Base-by-base conservation (phyloP, 495 filamentous ascomycete species). In the Sabuloglossum arenarium region DNA sequence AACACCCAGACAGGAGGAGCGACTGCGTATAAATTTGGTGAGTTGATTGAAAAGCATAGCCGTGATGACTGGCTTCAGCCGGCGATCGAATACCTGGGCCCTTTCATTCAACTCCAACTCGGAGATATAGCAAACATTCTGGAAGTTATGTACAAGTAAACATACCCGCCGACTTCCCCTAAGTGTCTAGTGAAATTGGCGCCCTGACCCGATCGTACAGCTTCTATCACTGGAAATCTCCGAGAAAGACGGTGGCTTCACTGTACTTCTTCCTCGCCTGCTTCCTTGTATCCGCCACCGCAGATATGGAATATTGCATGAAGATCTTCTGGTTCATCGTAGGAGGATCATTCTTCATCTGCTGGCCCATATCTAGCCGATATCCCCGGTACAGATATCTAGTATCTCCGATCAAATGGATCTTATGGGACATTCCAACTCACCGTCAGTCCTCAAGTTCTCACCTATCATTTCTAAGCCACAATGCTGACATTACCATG, bases 401-500 rank as follows among this genome's bases (percentile, higher is more conserved):
- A 12, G 59, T 63, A 16, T 56, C 59, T 47, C 61, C 61, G 4
- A 32, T 62, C 23, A 63, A 58, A 55, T 66, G 59, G 54, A 45
- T 60, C 0, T 57, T 57, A 27, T 66, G 64, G 64, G 55, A 65
- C 47, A 62, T 58, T 21, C 64, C 64, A 8, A 65, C 64, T 23
- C 43, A 58, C 43, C 39, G 60, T 62, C 19, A 61, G 54, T 56
- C 34, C 4, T 12, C 56, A 8, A 52, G 34, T 52, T 58, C 19
- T 29, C 14, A 11, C 23, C 46, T 53, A 8, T 29, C 3, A 3
- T 11, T 42, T 5, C 14, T 21, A 56, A 11, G 21, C 1, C 8
- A 21, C 1, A 23, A 56, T 9, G 16, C 21, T 46, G 11, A 56
- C 21, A 6, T 16, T 19, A n/a, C n/a, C n/a, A n/a, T n/a, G 19